Conservation (phyloP, 2,329 filamentous ascomycete species). For the Fusarium devonianum region DNA sequence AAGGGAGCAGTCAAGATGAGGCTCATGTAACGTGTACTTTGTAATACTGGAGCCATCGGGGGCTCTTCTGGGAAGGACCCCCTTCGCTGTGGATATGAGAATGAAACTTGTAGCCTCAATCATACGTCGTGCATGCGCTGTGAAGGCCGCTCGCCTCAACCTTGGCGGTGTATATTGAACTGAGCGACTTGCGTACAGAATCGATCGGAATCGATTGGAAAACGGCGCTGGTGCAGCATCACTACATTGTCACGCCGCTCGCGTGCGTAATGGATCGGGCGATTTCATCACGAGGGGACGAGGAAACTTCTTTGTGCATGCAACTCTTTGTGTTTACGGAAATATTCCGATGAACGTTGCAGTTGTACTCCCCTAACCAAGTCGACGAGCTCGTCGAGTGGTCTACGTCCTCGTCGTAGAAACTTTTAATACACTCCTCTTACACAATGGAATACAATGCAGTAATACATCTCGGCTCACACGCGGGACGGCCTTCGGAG, state of each 20-base stretch:
- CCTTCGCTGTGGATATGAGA: slow-evolving; percentile 22
- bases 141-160: slow-evolving; percentile 9
- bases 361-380: neutral
- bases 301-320: slow-evolving; percentile 5
- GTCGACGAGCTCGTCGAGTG: neutral
- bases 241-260: slow-evolving; percentile 1
- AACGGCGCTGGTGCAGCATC: slow-evolving; percentile 5
- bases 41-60: neutral
- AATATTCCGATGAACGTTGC: slow-evolving; percentile 4
- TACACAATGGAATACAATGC: slow-evolving; percentile 35
- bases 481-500: neutral
- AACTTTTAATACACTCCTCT: slow-evolving; percentile 11
- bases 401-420: neutral
- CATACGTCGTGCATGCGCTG: slow-evolving; percentile 18
- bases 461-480: slow-evolving; percentile 7
- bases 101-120: slow-evolving; percentile 11
- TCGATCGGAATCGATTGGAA: slow-evolving; percentile 11
- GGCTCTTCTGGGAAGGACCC: slow-evolving; percentile 7
- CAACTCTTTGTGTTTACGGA: neutral
- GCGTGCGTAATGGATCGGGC: slow-evolving; percentile 15
- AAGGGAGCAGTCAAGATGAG: neutral
- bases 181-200: slow-evolving; percentile 27
- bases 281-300: slow-evolving; percentile 24
- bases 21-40: slow-evolving; percentile 27
- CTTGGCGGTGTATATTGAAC: slow-evolving; percentile 20